Base-by-base conservation (phyloP, 176 grass and related monocot genomes). In the Aegilops bicornis region DNA sequence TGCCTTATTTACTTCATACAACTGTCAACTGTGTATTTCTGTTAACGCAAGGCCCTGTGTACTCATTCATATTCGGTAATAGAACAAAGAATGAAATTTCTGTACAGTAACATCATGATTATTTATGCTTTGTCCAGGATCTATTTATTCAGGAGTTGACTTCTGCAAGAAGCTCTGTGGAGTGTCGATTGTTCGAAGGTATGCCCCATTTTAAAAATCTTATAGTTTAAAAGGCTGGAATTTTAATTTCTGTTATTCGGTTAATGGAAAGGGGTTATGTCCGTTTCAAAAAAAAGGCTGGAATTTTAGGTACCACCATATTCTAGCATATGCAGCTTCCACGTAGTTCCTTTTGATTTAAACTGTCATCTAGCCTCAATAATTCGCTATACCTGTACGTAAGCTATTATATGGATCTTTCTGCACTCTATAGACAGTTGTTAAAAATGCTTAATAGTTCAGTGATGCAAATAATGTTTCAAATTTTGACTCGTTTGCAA, bases 141-240 rank as follows among this genome's bases (percentile, higher is more conserved):
- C 88, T 79, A 78, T 87, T 82, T 98, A 98, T 85, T 89, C 37
- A 25, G 96, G 96, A 50, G 93, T 98, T 70, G 93, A 95, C 40
- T 98, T 98, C 76, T 91, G 96, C 60, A 95, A 94, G 80, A 98
- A 88, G 69, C 88, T 98, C 69, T 98, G 96, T 88, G 96, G 96
- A 73, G 91, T 95, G 56, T 95, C 96, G 22, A 84, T 98, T 83
- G 81, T 98, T 71, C 87, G 93, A 94, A 98, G 93, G 93, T 95
- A 84, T 64, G 30, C 20, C 11, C 17, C 27, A 1, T 59, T 88
- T 86, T 66, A 15, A 19, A 69, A 64, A 73, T 59, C 58, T 75
- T 8, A 60, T 30, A 64, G 19, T 60, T 81, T 79, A 61, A 74
- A 64, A 79, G 10, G 12, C 13, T 37, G 69, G 9, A 42, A 80